Evolutionary conservation across 192 early-diverging fungal genomes (phyloP), one percentile per base, ranked within the genome.

Genomic region (Coemansia aciculifera): DNA sequence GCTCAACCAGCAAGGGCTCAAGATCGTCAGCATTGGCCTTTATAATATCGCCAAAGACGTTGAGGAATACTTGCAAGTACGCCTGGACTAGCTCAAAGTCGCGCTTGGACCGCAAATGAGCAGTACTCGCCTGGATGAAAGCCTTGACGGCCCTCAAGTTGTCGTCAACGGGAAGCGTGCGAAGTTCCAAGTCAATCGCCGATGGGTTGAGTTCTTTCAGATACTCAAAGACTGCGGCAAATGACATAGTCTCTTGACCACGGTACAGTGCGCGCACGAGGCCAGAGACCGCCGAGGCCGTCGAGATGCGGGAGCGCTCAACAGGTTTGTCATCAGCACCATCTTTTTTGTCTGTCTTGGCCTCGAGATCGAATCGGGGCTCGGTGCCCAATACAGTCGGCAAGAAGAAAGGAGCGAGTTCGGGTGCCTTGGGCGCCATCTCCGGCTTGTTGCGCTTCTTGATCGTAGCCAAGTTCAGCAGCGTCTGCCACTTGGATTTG

Each of bases 401-500:
- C 70, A 99, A 78, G 82, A 99, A 98, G 86, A 99, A 99, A 24
- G 96, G 95, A 17, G 95, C 93, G 46, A 88, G 87, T 70, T 96
- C 94, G 19, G 94, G 92, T 12, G 86, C 85, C 71, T 94, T 93
- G n/a, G 93, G 91, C n/a, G 92, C 86, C 73, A 92, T 90, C 52
- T 85, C 88, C 17, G 97, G 92, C 71, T 91, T 91, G 84, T 95
- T 99, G 63, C 97, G 92, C 72, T 92, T 86, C 85, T 97, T 96
- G 81, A 97, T 94, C 2, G 88, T 87, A 5, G 97, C 93, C 71
- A 98, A 73, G 73, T 89, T 94, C 59, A 98, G 77, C 57, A 99
- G 78, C 39, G 88, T 94, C 73, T 97, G 95, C 93, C 96, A 97
- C 75, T 91, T 89, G 46, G 92, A 88, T 71, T 89, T 88, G 7